Evolutionary conservation across 2,329 filamentous ascomycete genomes (phyloP).

Genomic region (Chaetomiaceae sp.): DNA sequence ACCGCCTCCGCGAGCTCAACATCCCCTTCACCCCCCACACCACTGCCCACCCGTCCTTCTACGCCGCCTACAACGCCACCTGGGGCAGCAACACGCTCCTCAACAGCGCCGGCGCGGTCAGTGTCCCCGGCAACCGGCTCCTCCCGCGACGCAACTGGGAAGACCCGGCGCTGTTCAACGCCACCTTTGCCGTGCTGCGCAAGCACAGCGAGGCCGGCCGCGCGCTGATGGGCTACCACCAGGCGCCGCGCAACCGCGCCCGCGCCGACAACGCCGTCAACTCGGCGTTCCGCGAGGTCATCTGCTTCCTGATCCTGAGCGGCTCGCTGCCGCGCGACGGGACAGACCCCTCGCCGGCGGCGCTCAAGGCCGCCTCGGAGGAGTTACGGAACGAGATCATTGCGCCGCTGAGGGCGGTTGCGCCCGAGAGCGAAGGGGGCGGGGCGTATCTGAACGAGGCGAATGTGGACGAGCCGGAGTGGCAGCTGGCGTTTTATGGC

Average conservation of each 20-base stretch:
- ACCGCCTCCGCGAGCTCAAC: slow-evolving; percentile 28
- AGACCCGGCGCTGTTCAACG: slow-evolving; percentile 11
- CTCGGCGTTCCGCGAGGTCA: slow-evolving; percentile 5
- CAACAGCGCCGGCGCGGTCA: slow-evolving; percentile 13
- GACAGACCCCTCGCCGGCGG: neutral
- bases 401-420: slow-evolving; percentile 23
- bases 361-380: slow-evolving; percentile 9
- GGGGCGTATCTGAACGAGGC: no score
- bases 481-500: no score
- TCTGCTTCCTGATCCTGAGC: slow-evolving; percentile 8
- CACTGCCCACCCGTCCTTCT: slow-evolving; percentile 32
- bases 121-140: slow-evolving; percentile 17
- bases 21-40: slow-evolving; percentile 30
- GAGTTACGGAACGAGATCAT: slow-evolving; percentile 12
- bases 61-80: slow-evolving; percentile 33
- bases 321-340: neutral
- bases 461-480: no score
- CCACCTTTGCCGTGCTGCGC: slow-evolving; percentile 16
- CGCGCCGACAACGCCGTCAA: slow-evolving; percentile 15
- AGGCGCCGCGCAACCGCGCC: slow-evolving; percentile 16
- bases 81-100: slow-evolving; percentile 15
- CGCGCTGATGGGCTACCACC: slow-evolving; percentile 18
- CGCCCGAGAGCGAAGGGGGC: slow-evolving; percentile 23
- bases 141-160: slow-evolving; percentile 22
- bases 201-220: slow-evolving; percentile 1